Percentiles rank a stretch among this genome's conserved stretches.
phyloP scores from a whole-genome alignment of 495 filamentous ascomycete species.

The Polyplosphaeria fusca region DNA sequence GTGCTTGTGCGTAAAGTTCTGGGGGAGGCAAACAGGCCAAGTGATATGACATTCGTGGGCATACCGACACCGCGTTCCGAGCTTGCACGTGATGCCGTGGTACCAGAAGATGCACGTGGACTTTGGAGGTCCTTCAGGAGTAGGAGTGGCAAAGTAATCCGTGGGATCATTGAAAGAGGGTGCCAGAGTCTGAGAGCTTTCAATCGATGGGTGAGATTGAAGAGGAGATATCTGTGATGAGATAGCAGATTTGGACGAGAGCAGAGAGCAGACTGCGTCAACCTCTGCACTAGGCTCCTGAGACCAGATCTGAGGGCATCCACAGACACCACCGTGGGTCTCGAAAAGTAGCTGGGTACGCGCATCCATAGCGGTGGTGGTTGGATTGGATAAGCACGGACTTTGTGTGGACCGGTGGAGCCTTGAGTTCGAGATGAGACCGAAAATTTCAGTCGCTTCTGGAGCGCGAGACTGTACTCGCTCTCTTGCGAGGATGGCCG shows the following conservation, averaged over 20 bases:
- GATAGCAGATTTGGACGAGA: too few relatives aligned
- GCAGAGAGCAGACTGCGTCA: too few relatives aligned
- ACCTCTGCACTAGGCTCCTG: background rate
- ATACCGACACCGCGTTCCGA: background rate
- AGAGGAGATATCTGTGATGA: too few relatives aligned
- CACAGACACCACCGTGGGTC: constrained; percentile 8
- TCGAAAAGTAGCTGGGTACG: background rate
- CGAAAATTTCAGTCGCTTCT: too few relatives aligned
- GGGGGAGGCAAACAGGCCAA: constrained; percentile 6
- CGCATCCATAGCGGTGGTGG: background rate
- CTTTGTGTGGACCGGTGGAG: too few relatives aligned
- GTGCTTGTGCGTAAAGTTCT: constrained; percentile 4
- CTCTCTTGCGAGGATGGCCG: too few relatives aligned
- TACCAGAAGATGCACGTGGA: constrained; percentile 23
- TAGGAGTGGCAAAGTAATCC: background rate
- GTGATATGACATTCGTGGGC: constrained; percentile 5
- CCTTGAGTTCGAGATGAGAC: too few relatives aligned
- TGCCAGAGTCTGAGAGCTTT: too few relatives aligned
- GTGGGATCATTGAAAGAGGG: too few relatives aligned
- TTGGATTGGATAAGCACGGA: background rate
- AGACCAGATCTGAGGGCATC: constrained; percentile 17
- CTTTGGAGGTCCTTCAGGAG: background rate
- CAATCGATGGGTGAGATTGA: too few relatives aligned
- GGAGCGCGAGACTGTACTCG: too few relatives aligned
- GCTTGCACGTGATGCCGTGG: constrained; percentile 3